Conservation (phyloP, 495 filamentous ascomycete species). For the Neurospora tetrasperma region DNA sequence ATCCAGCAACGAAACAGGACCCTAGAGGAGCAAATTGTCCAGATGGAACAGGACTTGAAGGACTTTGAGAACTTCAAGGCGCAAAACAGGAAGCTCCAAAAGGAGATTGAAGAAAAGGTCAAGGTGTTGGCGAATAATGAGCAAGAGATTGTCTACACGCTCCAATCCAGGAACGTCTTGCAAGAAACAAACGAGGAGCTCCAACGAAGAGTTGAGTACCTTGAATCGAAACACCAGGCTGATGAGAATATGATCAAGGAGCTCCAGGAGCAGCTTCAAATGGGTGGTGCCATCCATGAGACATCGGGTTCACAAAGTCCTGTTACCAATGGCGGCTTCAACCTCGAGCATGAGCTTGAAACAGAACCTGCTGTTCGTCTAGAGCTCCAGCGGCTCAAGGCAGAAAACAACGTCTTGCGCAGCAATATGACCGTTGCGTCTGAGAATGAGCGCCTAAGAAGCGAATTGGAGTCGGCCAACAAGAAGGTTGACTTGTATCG, state of each 20-base stretch:
- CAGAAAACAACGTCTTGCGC: conserved; percentile 43
- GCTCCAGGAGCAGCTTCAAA: conserved; percentile 36
- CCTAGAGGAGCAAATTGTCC: conserved; percentile 24
- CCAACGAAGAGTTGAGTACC: conserved; percentile 23
- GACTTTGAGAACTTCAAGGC: conserved; percentile 48
- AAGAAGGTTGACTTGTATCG: conserved; percentile 31
- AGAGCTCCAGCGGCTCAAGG: conserved; percentile 41
- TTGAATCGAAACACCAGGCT: conserved; percentile 24
- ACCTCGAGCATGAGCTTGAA: conserved; percentile 35
- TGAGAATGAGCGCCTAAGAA: conserved; percentile 37
- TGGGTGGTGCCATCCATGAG: conserved; percentile 18
- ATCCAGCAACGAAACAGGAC: conserved; percentile 40
- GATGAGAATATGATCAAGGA: conserved; percentile 34
- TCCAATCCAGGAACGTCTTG: conserved; percentile 25
- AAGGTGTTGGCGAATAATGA: conserved; percentile 29
- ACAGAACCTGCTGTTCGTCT: conserved; percentile 24
- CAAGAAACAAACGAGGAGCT: conserved; percentile 23
- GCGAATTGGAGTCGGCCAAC: conserved; percentile 36
- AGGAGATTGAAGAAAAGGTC: conserved; percentile 28
- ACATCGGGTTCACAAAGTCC: conserved; percentile 12
- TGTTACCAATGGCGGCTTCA: conserved; percentile 16
- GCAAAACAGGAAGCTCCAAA: conserved; percentile 46
- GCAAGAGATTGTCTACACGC: conserved; percentile 30
- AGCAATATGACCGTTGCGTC: conserved; percentile 38
- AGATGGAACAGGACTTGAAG: conserved; percentile 60